Conservation (phyloP, 2,329 filamentous ascomycete genomes). For the Fusarium duplospermum region DNA sequence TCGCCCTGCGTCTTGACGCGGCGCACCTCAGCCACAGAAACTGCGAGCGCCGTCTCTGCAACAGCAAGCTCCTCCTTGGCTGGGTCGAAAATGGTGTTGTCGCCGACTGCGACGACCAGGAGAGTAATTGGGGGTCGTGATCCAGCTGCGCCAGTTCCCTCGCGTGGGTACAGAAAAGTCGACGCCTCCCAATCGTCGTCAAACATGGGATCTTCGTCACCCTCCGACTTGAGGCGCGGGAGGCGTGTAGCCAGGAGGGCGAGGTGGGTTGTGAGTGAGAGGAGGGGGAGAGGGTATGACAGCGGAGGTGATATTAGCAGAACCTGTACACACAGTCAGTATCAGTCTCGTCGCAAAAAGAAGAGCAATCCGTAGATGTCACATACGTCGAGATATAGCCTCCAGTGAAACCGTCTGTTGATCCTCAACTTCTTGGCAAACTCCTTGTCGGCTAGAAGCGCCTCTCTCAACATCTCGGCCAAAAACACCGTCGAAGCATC, state of each 20-base stretch:
- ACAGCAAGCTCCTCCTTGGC: slow-evolving; percentile 92
- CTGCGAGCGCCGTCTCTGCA: slow-evolving; percentile 87
- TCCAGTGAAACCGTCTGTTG: slow-evolving; percentile 95
- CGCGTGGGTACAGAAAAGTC: slow-evolving; percentile 77
- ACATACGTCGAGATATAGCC: slow-evolving; percentile 90
- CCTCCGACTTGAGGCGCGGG: slow-evolving; percentile 86
- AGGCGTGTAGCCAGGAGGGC: slow-evolving; percentile 89
- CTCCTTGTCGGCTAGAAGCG: slow-evolving; percentile 78
- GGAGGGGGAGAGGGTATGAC: slow-evolving; percentile 91
- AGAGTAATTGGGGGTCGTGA: slow-evolving; percentile 86
- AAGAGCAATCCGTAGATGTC: background rate
- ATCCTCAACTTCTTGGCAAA: slow-evolving; percentile 82
- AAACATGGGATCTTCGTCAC: slow-evolving; percentile 96
- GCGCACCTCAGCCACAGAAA: slow-evolving; percentile 74
- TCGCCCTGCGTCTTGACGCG: slow-evolving; percentile 40
- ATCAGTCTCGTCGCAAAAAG: background rate
- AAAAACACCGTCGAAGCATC: slow-evolving; percentile 90
- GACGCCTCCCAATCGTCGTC: slow-evolving; percentile 97
- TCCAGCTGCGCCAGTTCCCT: slow-evolving; percentile 44
- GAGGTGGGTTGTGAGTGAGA: slow-evolving; percentile 93
- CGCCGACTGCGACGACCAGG: slow-evolving; percentile 85
- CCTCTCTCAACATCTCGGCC: slow-evolving; percentile 88
- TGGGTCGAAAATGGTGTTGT: slow-evolving; percentile 95
- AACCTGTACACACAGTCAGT: slow-evolving; percentile 66
- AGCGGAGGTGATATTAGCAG: slow-evolving; percentile 92